phyloP scores from a whole-genome alignment of 2,329 filamentous ascomycete genomes.

The Monilinia laxa region DNA sequence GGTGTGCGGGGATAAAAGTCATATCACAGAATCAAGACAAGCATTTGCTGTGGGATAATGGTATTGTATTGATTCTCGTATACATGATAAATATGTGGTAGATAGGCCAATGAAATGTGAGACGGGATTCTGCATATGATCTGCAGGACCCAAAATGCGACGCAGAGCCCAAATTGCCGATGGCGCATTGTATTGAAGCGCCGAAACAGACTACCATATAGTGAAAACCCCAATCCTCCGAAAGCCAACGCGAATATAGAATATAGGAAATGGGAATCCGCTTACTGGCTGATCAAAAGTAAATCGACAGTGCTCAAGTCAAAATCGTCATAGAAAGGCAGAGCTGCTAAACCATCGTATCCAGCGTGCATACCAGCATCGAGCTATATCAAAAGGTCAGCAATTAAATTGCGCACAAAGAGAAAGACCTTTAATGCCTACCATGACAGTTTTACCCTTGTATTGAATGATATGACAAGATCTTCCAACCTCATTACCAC shows the following conservation, averaged over 20 bases:
- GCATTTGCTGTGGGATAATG: constrained; percentile 39
- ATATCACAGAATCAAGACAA: constrained; percentile 41
- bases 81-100: constrained; percentile 37
- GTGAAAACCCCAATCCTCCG: not conserved
- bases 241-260: constrained; percentile 17
- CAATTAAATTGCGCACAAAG: not conserved
- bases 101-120: constrained; percentile 18
- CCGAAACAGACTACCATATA: constrained; percentile 15
- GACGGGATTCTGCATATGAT: constrained; percentile 5
- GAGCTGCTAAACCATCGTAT: constrained; percentile 87
- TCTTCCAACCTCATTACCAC: constrained; percentile 93
- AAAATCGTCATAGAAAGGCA: constrained; percentile 98
- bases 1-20: constrained; percentile 31
- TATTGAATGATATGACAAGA: constrained; percentile 99
- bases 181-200: constrained; percentile 11
- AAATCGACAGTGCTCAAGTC: constrained; percentile 96
- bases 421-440: constrained; percentile 46
- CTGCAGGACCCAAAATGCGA: constrained; percentile 5
- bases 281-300: constrained; percentile 98
- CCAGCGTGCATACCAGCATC: constrained; percentile 97
- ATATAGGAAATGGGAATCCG: constrained; percentile 39
- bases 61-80: constrained; percentile 49
- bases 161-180: constrained; percentile 1
- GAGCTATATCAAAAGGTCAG: constrained; percentile 56
- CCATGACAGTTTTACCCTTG: constrained; percentile 99